Percentiles rank a stretch among this genome's conserved stretches.
phyloP scores from a whole-genome alignment of 352 stramenopile species.

The Phytophthora europaea region DNA sequence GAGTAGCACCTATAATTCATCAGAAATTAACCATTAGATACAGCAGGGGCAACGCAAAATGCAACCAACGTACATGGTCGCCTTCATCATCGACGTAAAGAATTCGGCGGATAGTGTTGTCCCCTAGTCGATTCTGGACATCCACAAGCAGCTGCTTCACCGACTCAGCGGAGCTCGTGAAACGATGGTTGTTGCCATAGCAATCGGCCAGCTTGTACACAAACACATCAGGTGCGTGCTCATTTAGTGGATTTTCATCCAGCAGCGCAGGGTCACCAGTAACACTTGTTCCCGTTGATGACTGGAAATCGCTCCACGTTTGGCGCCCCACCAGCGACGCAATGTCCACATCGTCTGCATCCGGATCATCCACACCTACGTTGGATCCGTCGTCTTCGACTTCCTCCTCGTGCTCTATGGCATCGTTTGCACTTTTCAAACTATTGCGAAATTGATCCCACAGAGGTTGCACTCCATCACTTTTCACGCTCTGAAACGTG shows the following conservation, averaged over 20 bases:
- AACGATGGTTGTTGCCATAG: slow-evolving; percentile 86
- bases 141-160: slow-evolving; percentile 77
- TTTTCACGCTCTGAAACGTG: slow-evolving; percentile 76
- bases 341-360: slow-evolving; percentile 39
- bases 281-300: slow-evolving; percentile 33
- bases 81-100: slow-evolving; percentile 88
- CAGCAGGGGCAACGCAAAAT: not conserved
- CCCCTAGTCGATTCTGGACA: slow-evolving; percentile 77
- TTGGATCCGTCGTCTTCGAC: slow-evolving; percentile 50
- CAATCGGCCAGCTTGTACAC: slow-evolving; percentile 88
- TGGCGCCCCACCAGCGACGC: slow-evolving; percentile 45
- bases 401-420: slow-evolving; percentile 40
- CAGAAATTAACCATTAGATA: slow-evolving; percentile 4
- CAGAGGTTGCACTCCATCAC: slow-evolving; percentile 73
- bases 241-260: slow-evolving; percentile 43
- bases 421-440: slow-evolving; percentile 51
- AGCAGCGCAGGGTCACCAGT: slow-evolving; percentile 36
- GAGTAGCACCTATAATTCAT: slow-evolving; percentile 63
- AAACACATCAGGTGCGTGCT: slow-evolving; percentile 62
- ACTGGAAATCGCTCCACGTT: slow-evolving; percentile 64
- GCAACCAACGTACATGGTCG: slow-evolving; percentile 69
- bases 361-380: slow-evolving; percentile 40
- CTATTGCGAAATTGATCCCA: slow-evolving; percentile 83
- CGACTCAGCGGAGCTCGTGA: slow-evolving; percentile 84
- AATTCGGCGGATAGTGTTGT: slow-evolving; percentile 79